Evolutionary conservation across 495 filamentous ascomycete genomes (phyloP).

Genomic region (Penicillium robsamsonii): DNA sequence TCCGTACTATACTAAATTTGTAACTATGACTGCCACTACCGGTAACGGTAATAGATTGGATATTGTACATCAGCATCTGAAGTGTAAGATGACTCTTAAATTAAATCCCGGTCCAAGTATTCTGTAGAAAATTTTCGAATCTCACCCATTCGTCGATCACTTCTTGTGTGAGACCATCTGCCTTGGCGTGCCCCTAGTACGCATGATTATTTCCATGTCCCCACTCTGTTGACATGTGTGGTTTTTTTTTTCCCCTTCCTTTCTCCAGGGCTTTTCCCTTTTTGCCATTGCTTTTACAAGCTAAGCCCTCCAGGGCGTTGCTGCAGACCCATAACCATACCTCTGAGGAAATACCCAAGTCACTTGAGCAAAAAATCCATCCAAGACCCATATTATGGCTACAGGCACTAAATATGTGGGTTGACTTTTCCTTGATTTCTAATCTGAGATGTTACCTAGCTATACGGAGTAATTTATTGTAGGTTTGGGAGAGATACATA

Average conservation of each 20-base stretch:
- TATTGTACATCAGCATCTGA: not conserved
- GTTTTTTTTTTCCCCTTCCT: slow-evolving; percentile 9
- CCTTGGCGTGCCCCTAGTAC: slow-evolving; percentile 32
- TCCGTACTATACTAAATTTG: not conserved
- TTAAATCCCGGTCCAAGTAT: not conserved
- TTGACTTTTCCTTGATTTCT: not conserved
- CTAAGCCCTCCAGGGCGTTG: slow-evolving; percentile 20
- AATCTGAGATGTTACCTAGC: too few species aligned
- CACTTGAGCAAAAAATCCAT: slow-evolving; percentile 6
- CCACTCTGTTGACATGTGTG: slow-evolving; percentile 12
- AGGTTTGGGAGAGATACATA: not conserved
- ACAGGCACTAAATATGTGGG: slow-evolving; percentile 2
- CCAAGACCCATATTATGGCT: not conserved
- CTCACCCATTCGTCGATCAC: slow-evolving; percentile 40
- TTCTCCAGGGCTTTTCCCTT: not conserved
- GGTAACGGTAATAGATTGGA: not conserved
- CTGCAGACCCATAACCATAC: not conserved
- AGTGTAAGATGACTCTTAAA: not conserved
- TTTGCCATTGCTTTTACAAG: not conserved
- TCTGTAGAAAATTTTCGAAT: slow-evolving; percentile 13
- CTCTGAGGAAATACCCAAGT: not conserved
- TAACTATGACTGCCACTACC: not conserved
- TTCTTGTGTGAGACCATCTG: slow-evolving; percentile 28
- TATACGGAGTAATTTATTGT: too few species aligned
- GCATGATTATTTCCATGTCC: slow-evolving; percentile 23